Conservation (phyloP, 257 asterid species). For the Osmanthus fragrans region DNA sequence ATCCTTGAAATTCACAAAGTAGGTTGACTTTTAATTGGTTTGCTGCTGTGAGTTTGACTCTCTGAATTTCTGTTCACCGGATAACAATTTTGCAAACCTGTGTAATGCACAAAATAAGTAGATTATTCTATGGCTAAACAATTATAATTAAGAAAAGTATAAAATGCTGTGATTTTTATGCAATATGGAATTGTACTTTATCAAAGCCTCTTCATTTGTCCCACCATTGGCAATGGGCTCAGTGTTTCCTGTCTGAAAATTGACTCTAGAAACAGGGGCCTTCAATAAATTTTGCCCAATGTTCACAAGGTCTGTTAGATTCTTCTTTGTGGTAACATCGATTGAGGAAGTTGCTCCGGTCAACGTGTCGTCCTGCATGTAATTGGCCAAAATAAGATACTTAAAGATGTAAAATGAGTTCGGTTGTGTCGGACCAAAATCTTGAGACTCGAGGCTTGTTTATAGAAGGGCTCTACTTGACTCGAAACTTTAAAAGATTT, state of each 20-base stretch:
- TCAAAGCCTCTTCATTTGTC: conserved; percentile 60
- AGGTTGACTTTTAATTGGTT: neutral
- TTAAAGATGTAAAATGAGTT: neutral
- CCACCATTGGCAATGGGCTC: conserved; percentile 53
- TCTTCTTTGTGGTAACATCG: conserved; percentile 45
- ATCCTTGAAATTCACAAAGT: too few relatives aligned
- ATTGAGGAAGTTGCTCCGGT: conserved; percentile 38
- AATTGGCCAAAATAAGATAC: neutral
- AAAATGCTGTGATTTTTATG: neutral
- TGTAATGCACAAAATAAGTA: neutral
- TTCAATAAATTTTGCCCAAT: conserved; percentile 44
- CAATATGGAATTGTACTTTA: conserved; percentile 23
- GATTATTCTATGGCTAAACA: neutral
- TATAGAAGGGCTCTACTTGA: too few relatives aligned
- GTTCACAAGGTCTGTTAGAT: conserved; percentile 39
- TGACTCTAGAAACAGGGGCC: conserved; percentile 31
- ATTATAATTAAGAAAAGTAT: neutral
- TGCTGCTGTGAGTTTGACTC: conserved; percentile 24
- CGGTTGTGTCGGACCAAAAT: too few relatives aligned
- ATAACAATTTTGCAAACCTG: conserved; percentile 59
- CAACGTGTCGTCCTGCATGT: conserved; percentile 42
- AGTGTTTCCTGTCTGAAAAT: conserved; percentile 43
- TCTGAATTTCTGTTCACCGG: conserved; percentile 47
- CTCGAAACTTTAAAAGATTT: too few relatives aligned
- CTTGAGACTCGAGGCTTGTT: too few relatives aligned